Percentiles rank a stretch among this genome's conserved stretches.
These are phyloP conservation scores for Sparassis latifolia DNA, from an alignment of 1,284 basidiomycete species.

Conservation along the genomic window DNA sequence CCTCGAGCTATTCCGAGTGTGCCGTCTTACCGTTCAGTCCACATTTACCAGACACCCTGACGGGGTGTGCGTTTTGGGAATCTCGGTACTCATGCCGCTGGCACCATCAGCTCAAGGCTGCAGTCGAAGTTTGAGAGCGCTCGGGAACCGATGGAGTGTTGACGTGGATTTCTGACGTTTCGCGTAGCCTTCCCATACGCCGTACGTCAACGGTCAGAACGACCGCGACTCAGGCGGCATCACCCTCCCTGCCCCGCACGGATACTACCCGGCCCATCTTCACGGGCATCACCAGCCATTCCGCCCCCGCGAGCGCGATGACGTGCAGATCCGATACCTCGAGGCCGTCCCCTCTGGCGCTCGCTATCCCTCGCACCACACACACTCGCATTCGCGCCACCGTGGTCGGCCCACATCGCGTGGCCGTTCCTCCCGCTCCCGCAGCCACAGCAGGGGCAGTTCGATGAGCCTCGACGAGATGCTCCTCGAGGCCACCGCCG, in stretches of 20 bases:
- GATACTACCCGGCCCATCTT: slow-evolving; percentile 11
- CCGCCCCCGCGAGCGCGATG: slow-evolving; percentile 17
- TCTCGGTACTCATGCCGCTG: too few relatives aligned
- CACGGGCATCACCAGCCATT: slow-evolving; percentile 7
- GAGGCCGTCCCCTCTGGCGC: slow-evolving; percentile 14
- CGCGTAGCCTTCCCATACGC: slow-evolving; percentile 17
- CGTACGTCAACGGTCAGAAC: slow-evolving; percentile 17
- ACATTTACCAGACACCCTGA: too few relatives aligned
- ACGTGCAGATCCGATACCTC: slow-evolving; percentile 18
- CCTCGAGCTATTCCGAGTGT: too few relatives aligned
- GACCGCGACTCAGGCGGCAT: slow-evolving; percentile 15
- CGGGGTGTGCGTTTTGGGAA: too few relatives aligned
- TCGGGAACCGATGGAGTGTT: too few relatives aligned
- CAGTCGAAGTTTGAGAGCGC: too few relatives aligned
- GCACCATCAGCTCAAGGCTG: too few relatives aligned
- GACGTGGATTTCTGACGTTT: too few relatives aligned
- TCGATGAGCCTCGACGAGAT: slow-evolving; percentile 50
- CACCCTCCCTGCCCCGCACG: slow-evolving; percentile 12
- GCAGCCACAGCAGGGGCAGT: slow-evolving; percentile 26
- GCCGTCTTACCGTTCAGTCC: too few relatives aligned
- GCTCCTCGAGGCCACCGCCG: slow-evolving; percentile 43
- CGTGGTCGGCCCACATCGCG: slow-evolving; percentile 20
- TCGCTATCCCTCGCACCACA: slow-evolving; percentile 13
- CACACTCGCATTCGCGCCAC: slow-evolving; percentile 14
- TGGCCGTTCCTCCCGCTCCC: slow-evolving; percentile 21